These are phyloP conservation scores for Coprinopsis sp. DNA, from an alignment of 768 basidiomycete genomes.

Conservation along the genomic window DNA sequence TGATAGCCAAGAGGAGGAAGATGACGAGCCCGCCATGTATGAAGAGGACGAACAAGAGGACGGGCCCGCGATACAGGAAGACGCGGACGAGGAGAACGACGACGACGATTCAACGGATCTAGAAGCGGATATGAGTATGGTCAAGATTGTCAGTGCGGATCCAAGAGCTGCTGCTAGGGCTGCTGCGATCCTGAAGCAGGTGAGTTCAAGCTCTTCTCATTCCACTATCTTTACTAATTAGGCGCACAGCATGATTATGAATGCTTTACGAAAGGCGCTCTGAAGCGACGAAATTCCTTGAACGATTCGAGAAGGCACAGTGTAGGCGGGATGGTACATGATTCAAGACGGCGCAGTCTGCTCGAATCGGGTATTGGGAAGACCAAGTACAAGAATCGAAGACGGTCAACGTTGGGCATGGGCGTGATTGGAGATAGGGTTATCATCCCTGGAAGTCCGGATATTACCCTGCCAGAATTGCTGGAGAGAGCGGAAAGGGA, in stretches of 20 bases:
- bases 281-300: constrained; percentile 25
- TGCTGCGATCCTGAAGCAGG: constrained; percentile 89
- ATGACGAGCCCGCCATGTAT: constrained; percentile 1
- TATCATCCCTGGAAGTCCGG: constrained; percentile 50
- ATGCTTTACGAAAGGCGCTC: constrained; percentile 53
- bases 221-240: constrained; percentile 4
- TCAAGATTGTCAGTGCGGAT: constrained; percentile 82
- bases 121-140: constrained; percentile 52
- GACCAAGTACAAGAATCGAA: constrained; percentile 15
- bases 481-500: constrained; percentile 56
- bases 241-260: constrained; percentile 71
- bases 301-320: constrained; percentile 3
- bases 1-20: constrained; percentile 6
- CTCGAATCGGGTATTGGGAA: constrained; percentile 29
- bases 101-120: constrained; percentile 30
- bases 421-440: constrained; percentile 49
- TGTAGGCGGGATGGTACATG: constrained; percentile 28
- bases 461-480: constrained; percentile 50
- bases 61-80: too few species aligned
- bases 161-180: constrained; percentile 85
- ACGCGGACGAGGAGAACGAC: constrained; percentile 22
- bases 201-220: constrained; percentile 28
- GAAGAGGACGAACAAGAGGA: too few species aligned
- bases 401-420: constrained; percentile 31
- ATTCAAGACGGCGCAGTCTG: constrained; percentile 31